Conservation (phyloP, 148 eudicot species). For the Polygonum maritimum region DNA sequence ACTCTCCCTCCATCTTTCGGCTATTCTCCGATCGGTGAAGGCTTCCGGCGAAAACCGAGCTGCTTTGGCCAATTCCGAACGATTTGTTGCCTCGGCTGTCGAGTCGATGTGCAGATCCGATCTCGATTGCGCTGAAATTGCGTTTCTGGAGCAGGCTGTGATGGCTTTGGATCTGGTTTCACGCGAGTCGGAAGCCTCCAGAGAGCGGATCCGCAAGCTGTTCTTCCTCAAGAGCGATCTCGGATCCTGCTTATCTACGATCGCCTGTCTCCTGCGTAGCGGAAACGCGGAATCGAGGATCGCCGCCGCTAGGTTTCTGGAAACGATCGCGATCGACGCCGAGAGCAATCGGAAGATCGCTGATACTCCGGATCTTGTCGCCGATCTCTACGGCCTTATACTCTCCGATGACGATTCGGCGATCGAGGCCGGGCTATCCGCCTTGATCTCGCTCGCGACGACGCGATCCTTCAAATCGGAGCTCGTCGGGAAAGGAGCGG, state of each 20-base stretch:
- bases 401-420: slow-evolving; percentile 21
- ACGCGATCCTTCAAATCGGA: slow-evolving; percentile 33
- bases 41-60: slow-evolving; percentile 30
- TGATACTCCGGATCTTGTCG: slow-evolving; percentile 23
- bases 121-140: background rate
- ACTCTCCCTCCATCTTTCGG: slow-evolving; percentile 13
- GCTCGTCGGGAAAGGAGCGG: slow-evolving; percentile 37
- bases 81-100: background rate
- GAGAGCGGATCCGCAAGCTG: slow-evolving; percentile 15
- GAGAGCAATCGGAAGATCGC: slow-evolving; percentile 30
- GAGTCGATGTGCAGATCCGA: slow-evolving; percentile 16
- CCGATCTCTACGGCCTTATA: slow-evolving; percentile 24
- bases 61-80: slow-evolving; percentile 18
- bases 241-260: slow-evolving; percentile 14
- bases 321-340: slow-evolving; percentile 21
- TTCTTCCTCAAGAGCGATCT: slow-evolving; percentile 11
- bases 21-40: slow-evolving; percentile 22
- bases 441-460: slow-evolving; percentile 28
- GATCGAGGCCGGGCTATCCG: slow-evolving; percentile 37
- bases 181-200: slow-evolving; percentile 9
- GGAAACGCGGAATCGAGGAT: slow-evolving; percentile 33
- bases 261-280: slow-evolving; percentile 21
- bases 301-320: slow-evolving; percentile 31
- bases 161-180: slow-evolving; percentile 30
- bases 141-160: slow-evolving; percentile 19